Evolutionary conservation across 2,329 filamentous ascomycete species (phyloP).

Genomic region (Aspergillus awamori): DNA sequence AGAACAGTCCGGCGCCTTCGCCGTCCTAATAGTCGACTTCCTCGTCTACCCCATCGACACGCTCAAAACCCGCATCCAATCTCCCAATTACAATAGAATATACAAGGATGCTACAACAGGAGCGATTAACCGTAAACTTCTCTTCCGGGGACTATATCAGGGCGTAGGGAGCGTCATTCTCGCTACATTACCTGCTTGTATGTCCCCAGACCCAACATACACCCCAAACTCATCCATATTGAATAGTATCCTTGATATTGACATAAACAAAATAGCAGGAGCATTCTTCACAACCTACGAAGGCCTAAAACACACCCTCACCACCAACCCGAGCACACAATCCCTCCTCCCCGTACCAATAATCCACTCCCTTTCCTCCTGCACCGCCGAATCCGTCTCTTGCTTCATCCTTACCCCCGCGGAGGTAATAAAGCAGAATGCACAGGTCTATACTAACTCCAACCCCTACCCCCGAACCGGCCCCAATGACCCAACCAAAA

Average conservation of each 20-base stretch:
- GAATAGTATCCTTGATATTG: no score
- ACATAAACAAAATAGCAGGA: constrained; percentile 58
- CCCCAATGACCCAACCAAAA: background rate
- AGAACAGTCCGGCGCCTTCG: constrained; percentile 74
- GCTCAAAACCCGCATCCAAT: constrained; percentile 83
- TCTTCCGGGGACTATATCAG: constrained; percentile 79
- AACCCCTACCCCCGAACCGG: constrained; percentile 17
- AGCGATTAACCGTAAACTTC: constrained; percentile 56
- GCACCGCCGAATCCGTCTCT: constrained; percentile 77
- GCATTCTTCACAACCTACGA: constrained; percentile 93
- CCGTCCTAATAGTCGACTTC: constrained; percentile 83
- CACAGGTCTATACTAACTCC: constrained; percentile 69
- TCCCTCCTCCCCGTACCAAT: constrained; percentile 63
- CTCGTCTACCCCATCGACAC: constrained; percentile 88
- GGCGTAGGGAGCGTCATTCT: constrained; percentile 83
- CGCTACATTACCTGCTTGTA: constrained; percentile 84
- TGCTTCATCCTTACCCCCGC: constrained; percentile 86
- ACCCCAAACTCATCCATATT: background rate
- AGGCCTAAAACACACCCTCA: constrained; percentile 67
- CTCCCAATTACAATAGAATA: constrained; percentile 69
- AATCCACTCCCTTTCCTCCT: constrained; percentile 74
- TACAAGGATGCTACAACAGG: constrained; percentile 63
- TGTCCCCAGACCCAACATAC: background rate
- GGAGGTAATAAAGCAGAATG: constrained; percentile 92
- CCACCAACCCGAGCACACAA: constrained; percentile 41